These are phyloP conservation scores for Penicillium sp. DNA, from an alignment of 2,329 filamentous ascomycete species.

Conservation along the genomic window DNA sequence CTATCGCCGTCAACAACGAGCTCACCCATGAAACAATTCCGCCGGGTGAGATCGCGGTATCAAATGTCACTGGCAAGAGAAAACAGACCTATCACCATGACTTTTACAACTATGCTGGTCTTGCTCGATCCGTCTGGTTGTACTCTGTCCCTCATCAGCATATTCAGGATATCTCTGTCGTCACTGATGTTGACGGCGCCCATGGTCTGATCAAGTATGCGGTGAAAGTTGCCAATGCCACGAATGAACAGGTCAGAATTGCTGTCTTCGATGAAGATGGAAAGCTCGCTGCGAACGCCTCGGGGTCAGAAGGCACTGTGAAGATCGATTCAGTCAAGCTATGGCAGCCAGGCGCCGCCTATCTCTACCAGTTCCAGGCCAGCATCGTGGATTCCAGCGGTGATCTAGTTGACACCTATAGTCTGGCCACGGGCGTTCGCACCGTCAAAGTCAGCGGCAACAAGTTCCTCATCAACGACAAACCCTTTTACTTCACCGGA, in stretches of 20 bases:
- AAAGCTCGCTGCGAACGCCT: neutral
- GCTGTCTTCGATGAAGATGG: neutral
- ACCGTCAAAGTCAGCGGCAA: slow-evolving; percentile 20
- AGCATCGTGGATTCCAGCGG: slow-evolving; percentile 14
- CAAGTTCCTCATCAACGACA: slow-evolving; percentile 29
- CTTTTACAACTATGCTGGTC: slow-evolving; percentile 34
- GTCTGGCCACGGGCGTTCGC: slow-evolving; percentile 23
- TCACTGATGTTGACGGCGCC: slow-evolving; percentile 17
- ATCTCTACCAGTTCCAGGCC: slow-evolving; percentile 27
- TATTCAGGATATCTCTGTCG: slow-evolving; percentile 27
- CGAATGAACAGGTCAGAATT: neutral
- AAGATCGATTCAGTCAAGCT: slow-evolving; percentile 19
- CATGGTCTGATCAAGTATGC: slow-evolving; percentile 3
- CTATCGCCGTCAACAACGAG: slow-evolving; percentile 34
- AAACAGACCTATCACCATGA: slow-evolving; percentile 32
- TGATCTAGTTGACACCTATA: slow-evolving; percentile 21
- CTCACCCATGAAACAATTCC: slow-evolving; percentile 33
- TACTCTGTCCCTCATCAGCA: slow-evolving; percentile 24
- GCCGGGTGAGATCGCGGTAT: slow-evolving; percentile 18
- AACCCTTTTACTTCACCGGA: slow-evolving; percentile 32
- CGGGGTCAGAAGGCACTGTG: slow-evolving; percentile 12
- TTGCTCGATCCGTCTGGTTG: slow-evolving; percentile 31
- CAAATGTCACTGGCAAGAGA: slow-evolving; percentile 14
- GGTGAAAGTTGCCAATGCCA: neutral
- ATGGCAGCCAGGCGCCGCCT: slow-evolving; percentile 31